phyloP scores from a whole-genome alignment of 2,329 filamentous ascomycete genomes.

The Fusarium lyarnte region DNA sequence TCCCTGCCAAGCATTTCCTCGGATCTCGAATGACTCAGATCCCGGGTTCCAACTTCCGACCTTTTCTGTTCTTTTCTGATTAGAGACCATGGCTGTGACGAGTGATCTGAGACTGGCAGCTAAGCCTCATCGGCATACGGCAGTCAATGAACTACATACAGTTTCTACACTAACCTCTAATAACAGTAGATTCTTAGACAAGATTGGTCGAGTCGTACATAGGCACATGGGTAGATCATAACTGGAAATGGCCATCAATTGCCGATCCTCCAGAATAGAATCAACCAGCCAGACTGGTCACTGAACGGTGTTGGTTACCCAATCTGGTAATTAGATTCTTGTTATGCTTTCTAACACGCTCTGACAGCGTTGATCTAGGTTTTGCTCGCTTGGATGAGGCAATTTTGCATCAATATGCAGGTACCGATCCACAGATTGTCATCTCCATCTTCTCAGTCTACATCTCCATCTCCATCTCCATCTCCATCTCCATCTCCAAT shows the following conservation, averaged over 20 bases:
- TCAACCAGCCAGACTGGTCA: slow-evolving; percentile 26
- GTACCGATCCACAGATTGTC: slow-evolving; percentile 6
- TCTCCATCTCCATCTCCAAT: neutral
- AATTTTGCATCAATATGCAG: slow-evolving; percentile 15
- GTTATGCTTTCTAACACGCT: neutral
- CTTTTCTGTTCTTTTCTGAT: neutral
- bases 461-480: neutral
- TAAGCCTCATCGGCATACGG: slow-evolving; percentile 16
- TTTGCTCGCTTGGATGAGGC: neutral
- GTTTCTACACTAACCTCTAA: neutral
- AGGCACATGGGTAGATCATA: neutral
- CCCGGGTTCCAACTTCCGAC: neutral
- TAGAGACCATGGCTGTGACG: neutral
- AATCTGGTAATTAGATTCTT: slow-evolving; percentile 9
- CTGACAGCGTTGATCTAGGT: neutral
- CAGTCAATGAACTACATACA: neutral
- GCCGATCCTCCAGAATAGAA: slow-evolving; percentile 10
- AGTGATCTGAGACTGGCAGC: slow-evolving; percentile 5
- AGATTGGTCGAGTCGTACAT: slow-evolving; percentile 3
- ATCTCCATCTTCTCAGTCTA: neutral
- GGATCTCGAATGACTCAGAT: slow-evolving; percentile 28
- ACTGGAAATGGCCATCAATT: neutral
- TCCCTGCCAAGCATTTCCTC: slow-evolving; percentile 8
- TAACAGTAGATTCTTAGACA: neutral
- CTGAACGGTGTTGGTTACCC: slow-evolving; percentile 11